Evolutionary conservation across 768 basidiomycete species (phyloP).

Genomic region (Boletus coccyginus): DNA sequence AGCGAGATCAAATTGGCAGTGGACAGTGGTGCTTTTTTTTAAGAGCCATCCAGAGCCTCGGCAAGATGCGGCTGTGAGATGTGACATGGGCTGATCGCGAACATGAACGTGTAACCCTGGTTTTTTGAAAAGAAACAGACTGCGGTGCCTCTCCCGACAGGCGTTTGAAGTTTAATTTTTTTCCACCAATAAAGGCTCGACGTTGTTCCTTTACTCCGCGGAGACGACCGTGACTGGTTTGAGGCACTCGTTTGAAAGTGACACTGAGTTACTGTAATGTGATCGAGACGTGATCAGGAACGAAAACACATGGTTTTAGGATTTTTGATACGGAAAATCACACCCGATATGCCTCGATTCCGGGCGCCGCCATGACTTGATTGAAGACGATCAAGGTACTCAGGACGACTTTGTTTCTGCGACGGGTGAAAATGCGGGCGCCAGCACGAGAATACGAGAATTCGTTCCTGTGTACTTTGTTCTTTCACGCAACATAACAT

Average conservation of each 20-base stretch:
- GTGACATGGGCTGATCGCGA: too few species aligned
- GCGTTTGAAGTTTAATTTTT: neutral
- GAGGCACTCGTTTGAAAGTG: neutral
- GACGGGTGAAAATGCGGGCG: neutral
- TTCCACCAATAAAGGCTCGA: neutral
- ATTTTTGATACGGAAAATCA: neutral
- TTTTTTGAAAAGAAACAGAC: too few species aligned
- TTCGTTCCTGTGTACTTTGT: neutral
- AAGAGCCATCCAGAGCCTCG: too few species aligned
- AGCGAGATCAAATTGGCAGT: neutral
- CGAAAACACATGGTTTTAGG: neutral
- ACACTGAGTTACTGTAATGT: too few species aligned
- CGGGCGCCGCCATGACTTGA: neutral
- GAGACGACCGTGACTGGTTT: neutral
- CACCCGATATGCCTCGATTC: neutral
- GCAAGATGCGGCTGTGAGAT: too few species aligned
- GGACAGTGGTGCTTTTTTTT: too few species aligned
- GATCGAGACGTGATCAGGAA: neutral
- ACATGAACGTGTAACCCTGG: too few species aligned
- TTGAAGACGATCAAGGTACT: neutral
- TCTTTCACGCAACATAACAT: neutral
- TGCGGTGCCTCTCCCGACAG: neutral
- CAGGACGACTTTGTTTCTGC: neutral
- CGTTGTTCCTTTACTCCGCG: neutral
- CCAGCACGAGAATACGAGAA: too few species aligned